phyloP scores from a whole-genome alignment of 208 protist species.

The Tritrichomonas musculus region DNA sequence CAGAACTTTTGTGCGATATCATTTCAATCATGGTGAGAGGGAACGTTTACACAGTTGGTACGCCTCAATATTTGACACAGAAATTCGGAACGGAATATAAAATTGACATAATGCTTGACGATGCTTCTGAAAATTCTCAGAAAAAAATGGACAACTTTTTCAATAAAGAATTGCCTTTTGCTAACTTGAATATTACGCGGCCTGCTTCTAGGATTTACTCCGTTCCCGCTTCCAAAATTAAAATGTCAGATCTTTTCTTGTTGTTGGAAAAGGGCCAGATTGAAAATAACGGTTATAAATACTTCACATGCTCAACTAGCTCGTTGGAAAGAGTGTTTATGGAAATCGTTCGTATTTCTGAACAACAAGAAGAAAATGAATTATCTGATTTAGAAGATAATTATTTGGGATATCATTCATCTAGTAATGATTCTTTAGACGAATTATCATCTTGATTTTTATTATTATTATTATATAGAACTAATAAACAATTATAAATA shows the following conservation, averaged over 20 bases:
- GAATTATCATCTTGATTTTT: too few relatives aligned
- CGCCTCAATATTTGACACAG: not conserved
- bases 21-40: slow-evolving; percentile 30
- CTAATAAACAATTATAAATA: too few relatives aligned
- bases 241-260: not conserved
- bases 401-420: too few relatives aligned
- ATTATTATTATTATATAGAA: too few relatives aligned
- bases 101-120: not conserved
- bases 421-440: too few relatives aligned
- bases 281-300: not conserved
- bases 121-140: not conserved
- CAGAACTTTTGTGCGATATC: not conserved
- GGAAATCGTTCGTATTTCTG: not conserved
- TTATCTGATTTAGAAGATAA: too few relatives aligned
- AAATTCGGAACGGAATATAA: slow-evolving; percentile 6
- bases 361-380: not conserved
- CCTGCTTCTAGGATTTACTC: not conserved
- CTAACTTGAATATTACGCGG: not conserved
- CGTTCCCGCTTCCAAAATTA: not conserved
- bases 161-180: not conserved
- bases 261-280: not conserved
- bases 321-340: not conserved
- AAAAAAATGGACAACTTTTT: not conserved
- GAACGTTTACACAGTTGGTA: not conserved
- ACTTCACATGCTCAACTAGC: not conserved